Conservation (phyloP, 108 stramenopile genomes). For the Pseudonitzschia multistriata region DNA sequence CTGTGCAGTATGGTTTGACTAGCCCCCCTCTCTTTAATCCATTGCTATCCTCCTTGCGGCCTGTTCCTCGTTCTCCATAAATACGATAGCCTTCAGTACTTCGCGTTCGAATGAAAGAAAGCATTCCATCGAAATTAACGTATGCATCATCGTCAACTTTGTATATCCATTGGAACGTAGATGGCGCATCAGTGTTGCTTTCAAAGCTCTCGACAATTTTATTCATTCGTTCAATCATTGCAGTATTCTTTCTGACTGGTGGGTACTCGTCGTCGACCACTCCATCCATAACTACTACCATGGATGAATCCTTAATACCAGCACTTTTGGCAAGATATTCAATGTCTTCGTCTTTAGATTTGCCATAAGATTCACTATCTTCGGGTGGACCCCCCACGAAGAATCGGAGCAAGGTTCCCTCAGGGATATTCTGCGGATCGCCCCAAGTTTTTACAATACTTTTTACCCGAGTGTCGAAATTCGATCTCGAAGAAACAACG, state of each 20-base stretch:
- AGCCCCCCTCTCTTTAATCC: conserved; percentile 27
- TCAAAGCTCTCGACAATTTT: conserved; percentile 18
- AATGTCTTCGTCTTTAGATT: conserved; percentile 16
- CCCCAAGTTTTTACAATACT: conserved; percentile 29
- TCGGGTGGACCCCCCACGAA: conserved; percentile 22
- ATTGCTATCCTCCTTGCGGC: conserved; percentile 20
- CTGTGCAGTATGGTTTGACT: conserved; percentile 27
- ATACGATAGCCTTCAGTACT: conserved; percentile 18
- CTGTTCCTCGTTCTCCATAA: conserved; percentile 29
- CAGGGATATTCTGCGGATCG: background rate
- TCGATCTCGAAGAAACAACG: conserved; percentile 22
- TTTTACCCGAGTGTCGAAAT: conserved; percentile 17
- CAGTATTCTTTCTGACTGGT: conserved; percentile 31
- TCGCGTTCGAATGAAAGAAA: conserved; percentile 19
- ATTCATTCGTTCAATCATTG: conserved; percentile 25
- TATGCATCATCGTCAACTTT: conserved; percentile 36
- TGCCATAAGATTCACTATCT: conserved; percentile 10
- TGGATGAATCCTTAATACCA: conserved; percentile 21
- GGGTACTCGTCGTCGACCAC: conserved; percentile 34
- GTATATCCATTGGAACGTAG: conserved; percentile 28
- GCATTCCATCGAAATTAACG: conserved; percentile 25
- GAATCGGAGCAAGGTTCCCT: conserved; percentile 8
- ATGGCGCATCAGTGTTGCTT: conserved; percentile 11
- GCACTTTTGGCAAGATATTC: conserved; percentile 19
- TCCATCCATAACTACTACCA: conserved; percentile 23